A percentile compares a stretch with the other conserved stretches of the same genome.
These are phyloP conservation scores for Claviceps sp. DNA, from an alignment of 2,329 filamentous ascomycete species.

Conservation along the genomic window DNA sequence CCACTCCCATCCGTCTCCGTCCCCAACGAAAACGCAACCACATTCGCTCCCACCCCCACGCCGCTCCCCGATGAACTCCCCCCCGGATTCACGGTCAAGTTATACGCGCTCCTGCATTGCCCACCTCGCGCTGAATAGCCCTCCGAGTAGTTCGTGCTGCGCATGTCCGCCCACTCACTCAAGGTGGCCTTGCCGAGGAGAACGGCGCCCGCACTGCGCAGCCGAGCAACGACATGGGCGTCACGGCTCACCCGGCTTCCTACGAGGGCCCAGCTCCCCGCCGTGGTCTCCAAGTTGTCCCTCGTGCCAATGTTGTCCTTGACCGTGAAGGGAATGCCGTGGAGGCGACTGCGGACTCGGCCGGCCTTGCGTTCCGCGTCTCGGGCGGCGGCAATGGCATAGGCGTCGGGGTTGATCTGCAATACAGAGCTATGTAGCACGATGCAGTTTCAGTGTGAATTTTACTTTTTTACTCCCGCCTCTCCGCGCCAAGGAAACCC, in stretches of 20 bases:
- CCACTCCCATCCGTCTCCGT: slow-evolving; percentile 61
- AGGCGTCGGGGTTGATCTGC: slow-evolving; percentile 54
- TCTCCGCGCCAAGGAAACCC: no score
- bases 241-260: slow-evolving; percentile 56
- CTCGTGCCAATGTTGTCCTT: slow-evolving; percentile 61
- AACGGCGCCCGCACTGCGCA: slow-evolving; percentile 53
- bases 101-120: slow-evolving; percentile 53
- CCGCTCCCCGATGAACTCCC: slow-evolving; percentile 56
- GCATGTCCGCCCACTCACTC: slow-evolving; percentile 64
- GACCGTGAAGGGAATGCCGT: slow-evolving; percentile 62
- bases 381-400: slow-evolving; percentile 44
- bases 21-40: slow-evolving; percentile 50
- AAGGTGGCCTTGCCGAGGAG: slow-evolving; percentile 58
- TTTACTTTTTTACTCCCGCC: not conserved
- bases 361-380: slow-evolving; percentile 47
- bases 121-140: slow-evolving; percentile 53
- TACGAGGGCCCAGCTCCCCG: slow-evolving; percentile 53
- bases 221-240: slow-evolving; percentile 44
- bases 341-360: slow-evolving; percentile 48
- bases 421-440: slow-evolving; percentile 36
- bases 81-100: slow-evolving; percentile 53
- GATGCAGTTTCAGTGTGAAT: not conserved
- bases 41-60: slow-evolving; percentile 49
- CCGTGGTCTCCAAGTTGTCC: slow-evolving; percentile 61
- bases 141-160: slow-evolving; percentile 52